Conservation (phyloP, 2,329 filamentous ascomycete genomes). For the Dactylellina sp. region DNA sequence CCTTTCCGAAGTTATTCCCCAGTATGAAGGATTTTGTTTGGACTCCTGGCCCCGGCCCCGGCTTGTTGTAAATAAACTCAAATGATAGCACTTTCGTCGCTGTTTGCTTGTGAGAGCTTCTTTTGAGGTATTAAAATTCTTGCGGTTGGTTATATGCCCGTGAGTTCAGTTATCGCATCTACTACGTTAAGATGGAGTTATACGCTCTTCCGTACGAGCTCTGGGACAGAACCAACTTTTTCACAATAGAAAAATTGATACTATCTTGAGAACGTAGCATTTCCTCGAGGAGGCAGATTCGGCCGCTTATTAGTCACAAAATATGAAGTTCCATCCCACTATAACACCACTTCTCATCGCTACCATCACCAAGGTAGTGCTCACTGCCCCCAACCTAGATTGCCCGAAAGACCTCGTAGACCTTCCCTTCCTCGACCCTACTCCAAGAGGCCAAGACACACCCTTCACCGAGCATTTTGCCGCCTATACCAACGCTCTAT, state of each 20-base stretch:
- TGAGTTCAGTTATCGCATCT: no score
- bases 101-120: no score
- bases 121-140: no score
- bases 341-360: background rate
- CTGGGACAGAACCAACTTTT: no score
- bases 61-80: background rate
- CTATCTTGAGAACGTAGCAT: no score
- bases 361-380: background rate
- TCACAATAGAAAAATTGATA: no score
- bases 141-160: no score
- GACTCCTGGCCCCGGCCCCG: no score
- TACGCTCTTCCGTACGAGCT: no score
- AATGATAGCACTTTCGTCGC: background rate
- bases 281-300: no score
- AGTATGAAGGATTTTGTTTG: background rate
- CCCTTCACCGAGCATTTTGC: constrained; percentile 10
- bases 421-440: background rate
- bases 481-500: constrained; percentile 11
- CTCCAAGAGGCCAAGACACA: constrained; percentile 3
- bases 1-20: background rate
- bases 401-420: constrained; percentile 24
- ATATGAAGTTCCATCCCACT: background rate
- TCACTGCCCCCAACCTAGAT: background rate
- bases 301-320: background rate
- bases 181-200: no score